Base-by-base conservation (phyloP, 495 filamentous ascomycete species). In the Cercophora sp. region DNA sequence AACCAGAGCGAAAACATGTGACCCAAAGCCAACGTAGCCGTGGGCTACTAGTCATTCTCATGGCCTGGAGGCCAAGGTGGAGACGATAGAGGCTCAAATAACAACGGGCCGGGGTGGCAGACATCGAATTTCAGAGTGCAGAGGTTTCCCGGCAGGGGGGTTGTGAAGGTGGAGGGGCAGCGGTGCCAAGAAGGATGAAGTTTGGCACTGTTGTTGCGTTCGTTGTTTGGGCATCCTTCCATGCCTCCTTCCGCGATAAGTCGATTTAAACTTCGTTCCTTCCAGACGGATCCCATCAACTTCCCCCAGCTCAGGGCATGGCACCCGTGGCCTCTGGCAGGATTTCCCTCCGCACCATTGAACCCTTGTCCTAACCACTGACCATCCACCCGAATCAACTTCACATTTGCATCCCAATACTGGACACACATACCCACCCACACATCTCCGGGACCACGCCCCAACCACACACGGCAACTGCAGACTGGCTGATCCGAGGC, bases 191-290 rank as follows among this genome's bases (percentile, higher is more conserved):
- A n/a, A 16, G 23, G 10, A 5, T 19, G n/a, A 35, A 45, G 41
- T 37, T 44, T 45, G 51, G 42, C n/a, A 41, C 20, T 46, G 51
- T 45, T 46, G 40, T 37, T 35, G 39, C 40, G 24, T 35, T 24
- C 18, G 36, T n/a, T 45, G 39, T 40, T 41, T 51, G 35, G 40
- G 22, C 47, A 39, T 36, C 36, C 51, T 55, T 40, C 43, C 37
- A 24, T 44, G 26, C 29, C 15, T 32, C 13, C 37, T 44, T 41
- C 16, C 27, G 11, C 24, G 34, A 8, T 16, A 31, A 11, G 47
- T 47, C 49, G 49, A 56, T 52, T 51, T 51, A 52, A 59, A 51
- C 41, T 35, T 56, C 35, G 47, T 47, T 47, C 54, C 40, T 42
- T 56, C 47, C 48, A 52, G 19, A 41, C 31, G 18, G 34, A 25